Base-by-base conservation (phyloP, 768 basidiomycete species). In the Solioccasus polychromus region DNA sequence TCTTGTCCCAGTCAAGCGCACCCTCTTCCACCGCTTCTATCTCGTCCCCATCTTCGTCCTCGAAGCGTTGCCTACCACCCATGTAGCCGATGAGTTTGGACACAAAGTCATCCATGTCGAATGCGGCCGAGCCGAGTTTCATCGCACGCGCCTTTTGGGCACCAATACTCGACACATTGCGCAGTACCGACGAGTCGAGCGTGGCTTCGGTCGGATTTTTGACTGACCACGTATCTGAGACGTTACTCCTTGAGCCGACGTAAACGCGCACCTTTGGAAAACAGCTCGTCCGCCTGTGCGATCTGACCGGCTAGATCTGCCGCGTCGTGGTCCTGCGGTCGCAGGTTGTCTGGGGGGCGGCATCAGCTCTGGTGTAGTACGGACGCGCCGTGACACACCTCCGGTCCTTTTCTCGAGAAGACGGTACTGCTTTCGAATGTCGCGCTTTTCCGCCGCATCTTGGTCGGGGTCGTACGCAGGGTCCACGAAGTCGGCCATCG, bases 71-170 rank as follows among this genome's bases (percentile, higher is more conserved):
- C 25, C 74, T 71, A 5, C 88, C 87, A 15, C 88, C 87, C 85
- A 92, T 86, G 57, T 80, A 88, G 12, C 69, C 75, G 37, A 85
- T 70, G 28, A 92, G 71, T 57, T 85, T 85, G 6, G 79, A 67
- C 43, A 99, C 72, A 55, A 94, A 97, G 44, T 97, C 93, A 53
- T 95, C 92, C 31, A 88, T 71, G 59, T 99, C 95, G 59, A 98
- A 99, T 12, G 85, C 82, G 44, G 89, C 88, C 0, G 80, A 80
- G 42, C 89, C 91, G 0, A 90, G 81, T 64, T 90, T 92, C 81
- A 95, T 85, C 24, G 83, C 83, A 24, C 90, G 87, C n/a, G 93
- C 93, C 61, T 94, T 86, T 54, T 85, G 83, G 2, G 89, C 85
- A 35, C 86, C 82, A 55, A 91, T 79, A 48, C 80, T 85, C 3